These are phyloP conservation scores for Penicillium samsonianum DNA, from an alignment of 495 filamentous ascomycete genomes.

Conservation along the genomic window DNA sequence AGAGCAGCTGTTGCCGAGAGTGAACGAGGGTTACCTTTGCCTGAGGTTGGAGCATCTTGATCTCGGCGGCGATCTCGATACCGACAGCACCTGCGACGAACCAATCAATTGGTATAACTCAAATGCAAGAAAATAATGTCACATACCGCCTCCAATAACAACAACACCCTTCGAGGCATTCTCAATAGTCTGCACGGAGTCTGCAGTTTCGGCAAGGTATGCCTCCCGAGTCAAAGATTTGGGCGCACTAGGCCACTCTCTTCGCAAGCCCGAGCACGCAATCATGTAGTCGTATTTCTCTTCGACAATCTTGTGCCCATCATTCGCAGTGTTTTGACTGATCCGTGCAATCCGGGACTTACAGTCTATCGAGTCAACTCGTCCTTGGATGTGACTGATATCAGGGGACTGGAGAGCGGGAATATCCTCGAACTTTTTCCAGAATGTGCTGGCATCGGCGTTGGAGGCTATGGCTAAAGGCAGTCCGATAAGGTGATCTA, in stretches of 20 bases:
- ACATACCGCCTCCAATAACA: slow-evolving; percentile 37
- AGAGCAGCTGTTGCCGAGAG: slow-evolving; percentile 57
- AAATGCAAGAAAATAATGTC: neutral
- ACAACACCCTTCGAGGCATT: slow-evolving; percentile 41
- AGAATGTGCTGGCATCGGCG: slow-evolving; percentile 6
- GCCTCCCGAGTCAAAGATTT: slow-evolving; percentile 47
- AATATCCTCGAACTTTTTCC: slow-evolving; percentile 10
- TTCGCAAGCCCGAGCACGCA: slow-evolving; percentile 54
- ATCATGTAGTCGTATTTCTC: slow-evolving; percentile 59
- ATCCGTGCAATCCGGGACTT: slow-evolving; percentile 2
- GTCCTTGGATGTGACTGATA: slow-evolving; percentile 5
- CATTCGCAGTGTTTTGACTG: neutral
- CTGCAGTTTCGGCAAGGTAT: slow-evolving; percentile 52
- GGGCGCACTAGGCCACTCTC: slow-evolving; percentile 60
- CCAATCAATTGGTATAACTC: neutral
- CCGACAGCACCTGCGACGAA: slow-evolving; percentile 55
- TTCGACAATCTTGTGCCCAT: slow-evolving; percentile 25
- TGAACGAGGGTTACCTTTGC: slow-evolving; percentile 58
- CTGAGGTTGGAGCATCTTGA: slow-evolving; percentile 52
- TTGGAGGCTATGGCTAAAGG: slow-evolving; percentile 20
- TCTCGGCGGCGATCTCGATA: slow-evolving; percentile 63
- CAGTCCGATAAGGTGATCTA: slow-evolving; percentile 50
- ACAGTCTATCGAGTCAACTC: slow-evolving; percentile 5
- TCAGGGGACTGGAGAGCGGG: slow-evolving; percentile 7
- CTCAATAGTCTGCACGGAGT: slow-evolving; percentile 5